These are phyloP conservation scores for Dothistroma pini DNA, from an alignment of 2,329 filamentous ascomycete species.

Conservation along the genomic window DNA sequence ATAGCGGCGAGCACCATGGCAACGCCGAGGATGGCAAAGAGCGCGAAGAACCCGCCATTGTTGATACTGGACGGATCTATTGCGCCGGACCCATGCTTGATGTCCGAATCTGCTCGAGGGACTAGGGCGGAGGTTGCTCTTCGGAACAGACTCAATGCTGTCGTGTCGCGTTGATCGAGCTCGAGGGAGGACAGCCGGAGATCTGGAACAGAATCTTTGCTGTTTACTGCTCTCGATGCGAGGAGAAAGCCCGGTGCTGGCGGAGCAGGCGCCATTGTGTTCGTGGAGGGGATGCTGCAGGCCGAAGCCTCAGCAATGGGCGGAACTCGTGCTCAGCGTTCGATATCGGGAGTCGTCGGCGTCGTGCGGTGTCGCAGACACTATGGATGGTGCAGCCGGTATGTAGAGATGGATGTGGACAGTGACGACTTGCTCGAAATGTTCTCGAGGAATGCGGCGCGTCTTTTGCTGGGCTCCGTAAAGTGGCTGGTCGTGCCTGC, in stretches of 20 bases:
- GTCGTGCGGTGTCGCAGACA: not conserved
- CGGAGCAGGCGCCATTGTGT: conserved; percentile 30
- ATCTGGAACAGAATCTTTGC: conserved; percentile 21
- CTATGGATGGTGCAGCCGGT: conserved; percentile 2
- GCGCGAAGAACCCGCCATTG: conserved; percentile 66
- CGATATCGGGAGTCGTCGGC: not conserved
- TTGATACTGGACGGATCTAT: conserved; percentile 40
- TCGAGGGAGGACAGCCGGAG: conserved; percentile 31
- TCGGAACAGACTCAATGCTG: conserved; percentile 14
- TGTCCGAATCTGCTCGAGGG: conserved; percentile 24
- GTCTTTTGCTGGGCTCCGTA: conserved; percentile 4
- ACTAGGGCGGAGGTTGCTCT: conserved; percentile 10
- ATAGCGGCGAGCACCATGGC: conserved; percentile 71
- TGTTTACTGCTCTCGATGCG: conserved; percentile 16
- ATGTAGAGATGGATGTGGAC: conserved; percentile 6
- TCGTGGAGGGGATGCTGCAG: conserved; percentile 18
- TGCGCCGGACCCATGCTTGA: conserved; percentile 33
- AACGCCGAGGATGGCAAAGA: conserved; percentile 81
- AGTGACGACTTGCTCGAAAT: conserved; percentile 6
- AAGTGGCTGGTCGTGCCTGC: conserved; percentile 4
- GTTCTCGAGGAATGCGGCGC: conserved; percentile 2
- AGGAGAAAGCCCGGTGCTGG: conserved; percentile 24
- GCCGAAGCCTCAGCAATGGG: conserved; percentile 30
- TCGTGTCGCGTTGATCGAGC: conserved; percentile 25
- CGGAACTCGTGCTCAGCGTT: conserved; percentile 2